Evolutionary conservation across 345 rosid genomes (phyloP), one percentile per base, ranked within the genome.

Genomic region (Atalantia buxifolia): DNA sequence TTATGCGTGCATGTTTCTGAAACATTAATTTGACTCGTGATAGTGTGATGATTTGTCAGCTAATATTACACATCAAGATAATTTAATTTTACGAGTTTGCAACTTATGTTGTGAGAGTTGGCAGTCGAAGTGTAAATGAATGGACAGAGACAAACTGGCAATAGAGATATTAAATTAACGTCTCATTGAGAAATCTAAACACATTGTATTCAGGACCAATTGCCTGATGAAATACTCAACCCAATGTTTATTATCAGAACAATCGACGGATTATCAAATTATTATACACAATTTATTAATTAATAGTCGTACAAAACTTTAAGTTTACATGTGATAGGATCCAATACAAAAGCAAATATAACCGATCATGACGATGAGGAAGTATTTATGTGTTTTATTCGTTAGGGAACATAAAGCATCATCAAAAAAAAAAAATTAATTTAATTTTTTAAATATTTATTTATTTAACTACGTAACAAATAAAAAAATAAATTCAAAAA

Each of bases 401-500:
- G 2, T 12, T 12, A 2, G 16, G 14, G 16, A 42, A 42, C 4
- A 42, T 42, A 42, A 12, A n/a, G n/a, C n/a, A n/a, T n/a, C n/a
- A n/a, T n/a, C n/a, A n/a, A n/a, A n/a, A n/a, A n/a, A n/a, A n/a
- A n/a, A n/a, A n/a, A n/a, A n/a, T n/a, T n/a, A n/a, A n/a, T n/a
- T n/a, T n/a, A n/a, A 38, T 38, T 38, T 2, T 38, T 38, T 9
- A 38, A 38, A 38, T 38, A 0, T 0, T 9, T 9, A 38, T 9
- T 38, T 38, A 0, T 0, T 9, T 9, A 38, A 2, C 9, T 38
- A 0, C 0, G 1, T 38, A 12, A 38, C 0, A 38, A 38, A 38
- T 38, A 38, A 38, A 9, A 38, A 38, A 38, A 38, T 7, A 31
- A 31, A 4, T n/a, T n/a, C n/a, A n/a, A n/a, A n/a, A n/a, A n/a